Conservation (phyloP, 805 yeast species). For the Barnettozyma sucrosica region DNA sequence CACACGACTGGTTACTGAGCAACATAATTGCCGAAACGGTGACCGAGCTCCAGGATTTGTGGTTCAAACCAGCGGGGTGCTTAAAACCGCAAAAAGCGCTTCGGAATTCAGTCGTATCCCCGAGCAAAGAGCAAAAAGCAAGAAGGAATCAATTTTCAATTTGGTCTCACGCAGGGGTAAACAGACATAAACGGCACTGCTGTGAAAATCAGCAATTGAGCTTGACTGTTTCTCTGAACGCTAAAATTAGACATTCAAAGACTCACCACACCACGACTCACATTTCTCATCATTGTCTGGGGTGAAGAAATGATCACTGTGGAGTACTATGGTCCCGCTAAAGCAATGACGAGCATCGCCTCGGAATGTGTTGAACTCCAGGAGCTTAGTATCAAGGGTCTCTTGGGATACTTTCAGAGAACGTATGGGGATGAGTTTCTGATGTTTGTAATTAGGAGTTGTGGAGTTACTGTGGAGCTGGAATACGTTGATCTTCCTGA, state of each 20-base stretch:
- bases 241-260: too few relatives aligned
- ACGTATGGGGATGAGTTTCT: slow-evolving; percentile 7
- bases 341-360: slow-evolving; percentile 8
- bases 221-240: background rate
- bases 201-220: background rate
- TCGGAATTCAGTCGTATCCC: too few relatives aligned
- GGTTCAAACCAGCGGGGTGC: too few relatives aligned
- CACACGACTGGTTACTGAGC: too few relatives aligned
- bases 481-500: slow-evolving; percentile 14
- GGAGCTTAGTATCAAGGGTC: background rate
- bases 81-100: too few relatives aligned
- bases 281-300: background rate
- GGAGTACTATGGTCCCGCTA: slow-evolving; percentile 18
- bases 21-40: too few relatives aligned
- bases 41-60: too few relatives aligned
- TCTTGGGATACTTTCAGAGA: slow-evolving; percentile 1
- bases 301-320: slow-evolving; percentile 8
- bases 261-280: background rate
- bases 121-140: too few relatives aligned
- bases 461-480: slow-evolving; percentile 17
- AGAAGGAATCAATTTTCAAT: too few relatives aligned
- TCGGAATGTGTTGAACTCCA: background rate
- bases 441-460: slow-evolving; percentile 6
- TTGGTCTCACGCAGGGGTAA: too few relatives aligned
- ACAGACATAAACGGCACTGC: too few relatives aligned